Evolutionary conservation across 2,329 filamentous ascomycete species (phyloP), one percentile per base, ranked within the genome.

Genomic region (Fusarium vanettenii): DNA sequence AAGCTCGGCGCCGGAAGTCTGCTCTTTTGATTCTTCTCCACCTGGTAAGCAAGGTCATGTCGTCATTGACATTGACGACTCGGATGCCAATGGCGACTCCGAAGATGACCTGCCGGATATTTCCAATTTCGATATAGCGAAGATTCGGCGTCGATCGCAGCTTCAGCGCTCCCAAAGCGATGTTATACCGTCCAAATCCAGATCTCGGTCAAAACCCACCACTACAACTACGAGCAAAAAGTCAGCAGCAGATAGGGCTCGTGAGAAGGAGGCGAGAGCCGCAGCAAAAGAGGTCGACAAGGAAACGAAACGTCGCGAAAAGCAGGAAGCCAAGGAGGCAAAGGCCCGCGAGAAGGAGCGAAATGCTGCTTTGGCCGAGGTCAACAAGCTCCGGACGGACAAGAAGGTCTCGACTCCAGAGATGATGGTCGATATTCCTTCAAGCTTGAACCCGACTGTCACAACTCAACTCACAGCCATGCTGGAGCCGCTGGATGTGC

Each of bases 371-470:
- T 83, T 95, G 25, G 90, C 90, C 4, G 91, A 94, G 72, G 93
- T 91, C 48, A 96, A 96, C 82, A 94, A 92, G 78, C 83, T 92
- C 11, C 90, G 91, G 61, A 91, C 90, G 0, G 91, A 95, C 82
- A 95, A 94, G 83, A 94, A 94, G 75, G 84, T 91, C 0, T 93
- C 93, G 0, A 89, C 91, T 0, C 88, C 88, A 0, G 93, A 97
- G 81, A 96, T 97, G 93, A 92, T 96, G 60, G 87, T 95, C 2
- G 90, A 94, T 75, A 84, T 96, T 27, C 89, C 93, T 0, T 82
- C 83, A 0, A 87, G 87, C 2, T 83, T 96, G 1, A 82, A 88
- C 25, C 81, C 86, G 0, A 84, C 82, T 0, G 79, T 87, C 27
- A 84, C 80, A 27, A 81, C 85, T 2, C 87, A 89, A 56, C 81